Evolutionary conservation across 179 eudicot species (phyloP), one percentile per base, ranked within the genome.

Genomic region (Actinidia polygama): DNA sequence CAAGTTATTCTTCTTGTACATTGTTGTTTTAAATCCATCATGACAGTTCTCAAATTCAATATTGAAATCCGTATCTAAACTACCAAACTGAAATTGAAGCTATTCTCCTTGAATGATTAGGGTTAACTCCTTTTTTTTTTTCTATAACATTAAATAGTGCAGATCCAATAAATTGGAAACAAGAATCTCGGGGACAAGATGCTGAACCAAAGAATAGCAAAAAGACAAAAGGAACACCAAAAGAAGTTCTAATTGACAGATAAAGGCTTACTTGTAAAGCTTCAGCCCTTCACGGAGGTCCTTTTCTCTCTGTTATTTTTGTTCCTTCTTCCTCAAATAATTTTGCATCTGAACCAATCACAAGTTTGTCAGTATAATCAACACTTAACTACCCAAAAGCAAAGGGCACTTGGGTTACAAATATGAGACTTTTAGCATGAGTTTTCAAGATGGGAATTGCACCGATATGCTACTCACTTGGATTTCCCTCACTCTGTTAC

Each of bases 261-360:
- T 66, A 51, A 74, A 19, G 57, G 50, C 85, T 78, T 85, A 95
- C 99, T 86, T 96, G 90, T 92, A 96, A 78, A 96, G 93, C 87
- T 83, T 88, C 69, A 94, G 90, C 81, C 98, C 99, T 90, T 93
- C 94, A 9, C 93, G 92, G 55, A 96, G 99, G 23, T 95, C 99
- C 79, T 21, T 85, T 87, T 94, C 96, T 88, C 98, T 84, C 44
- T 67, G 82, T 76, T 90, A 82, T 85, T 94, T 96, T 81, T 88
- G 94, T 78, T 94, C 99, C 77, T 87, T 92, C 82, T 95, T 93
- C 80, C 90, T 91, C 78, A 84, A 53, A 85, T 90, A 93, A 77
- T 96, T 94, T 90, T 88, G 90, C 88, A 90, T 79, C 99, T 94
- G 85, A 73, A 57, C 44, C 51, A 68, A 40, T 30, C 14, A 59